Conservation (phyloP, 768 basidiomycete species). For the Cystofilobasidium ferigula region DNA sequence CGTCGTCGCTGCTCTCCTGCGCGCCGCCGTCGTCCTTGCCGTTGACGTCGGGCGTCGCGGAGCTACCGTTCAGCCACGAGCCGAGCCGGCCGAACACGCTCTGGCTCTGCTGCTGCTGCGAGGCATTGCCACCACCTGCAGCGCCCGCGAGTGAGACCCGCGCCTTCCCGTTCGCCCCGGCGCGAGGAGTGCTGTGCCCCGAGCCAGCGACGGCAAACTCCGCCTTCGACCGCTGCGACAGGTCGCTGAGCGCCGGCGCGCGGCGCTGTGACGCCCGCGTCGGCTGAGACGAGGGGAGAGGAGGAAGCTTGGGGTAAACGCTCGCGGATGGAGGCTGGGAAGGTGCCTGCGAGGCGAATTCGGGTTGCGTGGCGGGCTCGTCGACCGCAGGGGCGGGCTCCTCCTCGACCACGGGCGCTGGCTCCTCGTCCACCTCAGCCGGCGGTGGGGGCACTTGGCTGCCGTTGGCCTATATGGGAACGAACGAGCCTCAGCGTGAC, state of each 20-base stretch:
- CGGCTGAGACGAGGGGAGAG: neutral
- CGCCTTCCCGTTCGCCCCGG: neutral
- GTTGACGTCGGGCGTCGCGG: neutral
- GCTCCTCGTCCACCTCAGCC: neutral
- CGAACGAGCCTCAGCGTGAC: neutral
- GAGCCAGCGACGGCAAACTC: slow-evolving; percentile 2
- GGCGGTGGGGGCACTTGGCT: neutral
- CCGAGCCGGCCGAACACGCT: slow-evolving; percentile 1
- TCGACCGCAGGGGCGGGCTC: neutral
- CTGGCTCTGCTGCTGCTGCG: neutral
- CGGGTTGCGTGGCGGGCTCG: neutral
- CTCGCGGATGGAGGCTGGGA: neutral
- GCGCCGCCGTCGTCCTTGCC: neutral
- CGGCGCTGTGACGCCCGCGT: neutral
- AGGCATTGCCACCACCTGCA: neutral
- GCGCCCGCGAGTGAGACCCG: neutral
- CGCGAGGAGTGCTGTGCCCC: neutral
- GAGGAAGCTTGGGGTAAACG: neutral
- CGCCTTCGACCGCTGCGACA: neutral
- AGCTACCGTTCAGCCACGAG: neutral
- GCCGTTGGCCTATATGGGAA: neutral
- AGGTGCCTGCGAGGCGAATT: neutral
- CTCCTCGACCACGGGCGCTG: neutral
- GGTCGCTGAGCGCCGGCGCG: neutral
- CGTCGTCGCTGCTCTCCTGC: neutral